Percentiles rank a stretch among this genome's conserved stretches.
Evolutionary conservation across 2,329 filamentous ascomycete genomes (phyloP).

Genomic region (Sarocladium oryzae): DNA sequence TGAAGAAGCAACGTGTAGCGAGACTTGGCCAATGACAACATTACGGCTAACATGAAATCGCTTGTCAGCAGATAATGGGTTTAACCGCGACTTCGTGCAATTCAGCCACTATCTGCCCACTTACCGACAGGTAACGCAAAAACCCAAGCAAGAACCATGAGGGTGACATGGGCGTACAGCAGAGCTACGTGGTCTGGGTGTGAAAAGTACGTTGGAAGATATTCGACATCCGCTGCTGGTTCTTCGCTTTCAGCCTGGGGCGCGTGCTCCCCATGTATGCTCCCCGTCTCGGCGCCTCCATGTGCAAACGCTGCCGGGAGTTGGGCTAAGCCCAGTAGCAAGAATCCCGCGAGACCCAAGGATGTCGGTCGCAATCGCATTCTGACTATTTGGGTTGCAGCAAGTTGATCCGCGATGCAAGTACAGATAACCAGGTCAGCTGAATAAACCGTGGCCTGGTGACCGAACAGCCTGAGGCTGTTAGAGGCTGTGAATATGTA

Average conservation of each 20-base stretch:
- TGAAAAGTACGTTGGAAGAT: slow-evolving; percentile 53
- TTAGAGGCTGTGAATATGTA: too few relatives aligned
- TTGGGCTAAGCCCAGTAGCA: background rate
- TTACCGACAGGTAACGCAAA: slow-evolving; percentile 66
- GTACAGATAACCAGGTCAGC: too few relatives aligned
- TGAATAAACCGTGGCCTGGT: too few relatives aligned
- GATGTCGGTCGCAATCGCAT: background rate
- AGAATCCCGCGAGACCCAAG: background rate
- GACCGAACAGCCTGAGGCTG: too few relatives aligned
- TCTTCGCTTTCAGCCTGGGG: slow-evolving; percentile 8
- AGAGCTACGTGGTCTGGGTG: slow-evolving; percentile 44
- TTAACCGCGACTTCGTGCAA: too few relatives aligned
- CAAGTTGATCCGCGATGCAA: too few relatives aligned
- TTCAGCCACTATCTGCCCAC: slow-evolving; percentile 28
- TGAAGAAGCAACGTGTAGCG: slow-evolving; percentile 65
- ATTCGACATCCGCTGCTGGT: slow-evolving; percentile 20
- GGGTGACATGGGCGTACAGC: slow-evolving; percentile 63
- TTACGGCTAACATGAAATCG: slow-evolving; percentile 52
- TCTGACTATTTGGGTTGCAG: too few relatives aligned
- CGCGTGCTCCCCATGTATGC: slow-evolving; percentile 12
- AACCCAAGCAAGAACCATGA: slow-evolving; percentile 68
- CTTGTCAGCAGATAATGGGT: background rate
- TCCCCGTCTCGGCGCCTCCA: slow-evolving; percentile 6
- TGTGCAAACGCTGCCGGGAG: slow-evolving; percentile 8
- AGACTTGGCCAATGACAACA: slow-evolving; percentile 79